Conservation (phyloP, 352 stramenopile genomes). For the Saprolegnia parasitica region DNA sequence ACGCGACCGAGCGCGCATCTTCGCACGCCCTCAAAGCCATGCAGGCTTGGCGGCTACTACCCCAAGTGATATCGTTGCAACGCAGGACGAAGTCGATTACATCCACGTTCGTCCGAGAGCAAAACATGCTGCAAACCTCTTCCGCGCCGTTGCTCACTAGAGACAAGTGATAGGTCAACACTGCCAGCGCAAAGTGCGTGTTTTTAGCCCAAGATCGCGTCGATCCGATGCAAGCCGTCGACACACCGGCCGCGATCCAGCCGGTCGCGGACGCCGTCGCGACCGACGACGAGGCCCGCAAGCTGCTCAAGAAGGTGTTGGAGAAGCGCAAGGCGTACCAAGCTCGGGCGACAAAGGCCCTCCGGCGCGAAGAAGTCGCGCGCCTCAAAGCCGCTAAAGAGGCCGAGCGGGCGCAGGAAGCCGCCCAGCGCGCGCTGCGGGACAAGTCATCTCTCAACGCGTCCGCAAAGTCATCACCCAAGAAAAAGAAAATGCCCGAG, state of each 20-base stretch:
- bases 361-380: not conserved
- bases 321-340: slow-evolving; percentile 21
- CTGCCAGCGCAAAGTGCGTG: not conserved
- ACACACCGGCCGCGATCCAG: not conserved
- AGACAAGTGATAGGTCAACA: slow-evolving; percentile 1
- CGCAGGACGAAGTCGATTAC: too few relatives aligned
- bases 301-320: slow-evolving; percentile 5
- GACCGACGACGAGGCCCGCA: not conserved
- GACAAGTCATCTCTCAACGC: too few relatives aligned
- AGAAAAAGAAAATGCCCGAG: not conserved
- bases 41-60: too few relatives aligned
- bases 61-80: too few relatives aligned
- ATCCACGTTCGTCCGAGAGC: too few relatives aligned
- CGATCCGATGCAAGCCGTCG: not conserved
- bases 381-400: not conserved
- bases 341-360: not conserved
- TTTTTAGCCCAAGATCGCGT: not conserved
- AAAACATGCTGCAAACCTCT: too few relatives aligned
- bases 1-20: not conserved
- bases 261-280: not conserved
- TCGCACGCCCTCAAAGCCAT: too few relatives aligned
- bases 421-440: not conserved
- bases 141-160: not conserved
- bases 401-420: not conserved
- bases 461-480: not conserved